Base-by-base conservation (phyloP, 2,329 filamentous ascomycete species). In the Didymella pinodella region DNA sequence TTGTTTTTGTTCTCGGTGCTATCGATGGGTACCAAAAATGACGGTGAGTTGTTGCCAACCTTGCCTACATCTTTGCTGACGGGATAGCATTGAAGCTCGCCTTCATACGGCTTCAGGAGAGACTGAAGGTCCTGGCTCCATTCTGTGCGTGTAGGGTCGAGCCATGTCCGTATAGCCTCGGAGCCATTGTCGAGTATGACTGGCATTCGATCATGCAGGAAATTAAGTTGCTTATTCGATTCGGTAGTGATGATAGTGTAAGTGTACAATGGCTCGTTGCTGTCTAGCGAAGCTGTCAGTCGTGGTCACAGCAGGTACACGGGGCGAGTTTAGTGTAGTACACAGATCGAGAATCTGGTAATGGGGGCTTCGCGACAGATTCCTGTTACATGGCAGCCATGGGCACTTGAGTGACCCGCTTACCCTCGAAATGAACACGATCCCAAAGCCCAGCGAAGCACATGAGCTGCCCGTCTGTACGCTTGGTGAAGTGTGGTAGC, bases 181-280 rank as follows among this genome's bases (percentile, higher is more conserved):
- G 89, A 92, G 4, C 87, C 88, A 4, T 90, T 87, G 6, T 97
- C 88, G 0, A 99, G 77, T 29, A 98, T 91, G 6, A 97, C 94
- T 0, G 95, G 95, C 95, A 99, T 99, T 16, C 95, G 88, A 71
- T 96, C 90, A 74, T 99, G 95, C 18, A 99, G 82, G 66, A 97
- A 98, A 28, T 83, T 88, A 48, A 98, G 82, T 74, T 94, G 90
- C 62, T 88, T 82, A 70, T 94, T 97, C 7, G 92, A 91, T 60
- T 89, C 85, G 1, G 94, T 98, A 0, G 95, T 99, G 75, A 98
- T 94, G 73, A 99, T 87, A 1, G 93, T 94, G 77, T 97, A 99
- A 0, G 92, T 96, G 75, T 94, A 97, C 5, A 88, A 79, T 75
- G 89, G 91, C 63, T 91, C 84, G 2, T 87, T 83, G 2, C 85